A percentile compares a stretch with the other conserved stretches of the same genome.
Evolutionary conservation across 163 green algal genomes (phyloP).

Genomic region (Chlorella variabilis): DNA sequence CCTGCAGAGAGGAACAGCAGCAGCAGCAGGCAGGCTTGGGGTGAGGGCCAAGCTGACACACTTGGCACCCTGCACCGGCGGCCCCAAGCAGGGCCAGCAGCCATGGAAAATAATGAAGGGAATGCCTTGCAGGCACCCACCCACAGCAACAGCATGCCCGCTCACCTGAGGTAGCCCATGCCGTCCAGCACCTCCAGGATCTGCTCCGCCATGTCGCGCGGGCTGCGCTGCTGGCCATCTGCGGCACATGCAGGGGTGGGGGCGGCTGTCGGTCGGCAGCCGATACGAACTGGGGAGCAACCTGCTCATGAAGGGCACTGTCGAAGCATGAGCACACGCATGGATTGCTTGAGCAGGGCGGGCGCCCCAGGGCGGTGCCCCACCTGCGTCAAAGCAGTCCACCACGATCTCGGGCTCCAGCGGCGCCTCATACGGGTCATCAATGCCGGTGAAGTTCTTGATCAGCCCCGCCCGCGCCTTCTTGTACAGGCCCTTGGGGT

Average conservation of each 20-base stretch:
- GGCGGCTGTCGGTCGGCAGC: too few relatives aligned
- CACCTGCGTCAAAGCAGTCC: slow-evolving; percentile 57
- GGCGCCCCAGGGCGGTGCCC: neutral
- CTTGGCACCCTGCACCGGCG: too few relatives aligned
- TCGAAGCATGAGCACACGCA: neutral
- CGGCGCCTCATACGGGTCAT: slow-evolving; percentile 95
- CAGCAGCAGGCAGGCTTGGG: neutral
- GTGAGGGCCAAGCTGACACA: neutral
- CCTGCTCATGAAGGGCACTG: neutral
- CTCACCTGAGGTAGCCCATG: slow-evolving; percentile 68
- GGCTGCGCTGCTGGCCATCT: slow-evolving; percentile 57
- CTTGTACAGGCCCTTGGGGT: slow-evolving; percentile 98
- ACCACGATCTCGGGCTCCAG: slow-evolving; percentile 80
- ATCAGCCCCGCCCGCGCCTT: slow-evolving; percentile 91
- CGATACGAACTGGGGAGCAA: too few relatives aligned
- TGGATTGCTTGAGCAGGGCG: too few relatives aligned
- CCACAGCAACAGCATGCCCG: too few relatives aligned
- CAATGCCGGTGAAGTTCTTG: slow-evolving; percentile 93
- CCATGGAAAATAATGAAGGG: too few relatives aligned
- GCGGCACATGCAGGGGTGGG: too few relatives aligned
- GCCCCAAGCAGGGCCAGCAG: too few relatives aligned
- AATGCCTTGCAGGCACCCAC: neutral
- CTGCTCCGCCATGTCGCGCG: slow-evolving; percentile 76
- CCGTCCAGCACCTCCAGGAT: slow-evolving; percentile 80
- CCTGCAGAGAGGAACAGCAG: neutral